phyloP scores from a whole-genome alignment of 2,329 filamentous ascomycete genomes.

The Graphiopsis chlorocephala region DNA sequence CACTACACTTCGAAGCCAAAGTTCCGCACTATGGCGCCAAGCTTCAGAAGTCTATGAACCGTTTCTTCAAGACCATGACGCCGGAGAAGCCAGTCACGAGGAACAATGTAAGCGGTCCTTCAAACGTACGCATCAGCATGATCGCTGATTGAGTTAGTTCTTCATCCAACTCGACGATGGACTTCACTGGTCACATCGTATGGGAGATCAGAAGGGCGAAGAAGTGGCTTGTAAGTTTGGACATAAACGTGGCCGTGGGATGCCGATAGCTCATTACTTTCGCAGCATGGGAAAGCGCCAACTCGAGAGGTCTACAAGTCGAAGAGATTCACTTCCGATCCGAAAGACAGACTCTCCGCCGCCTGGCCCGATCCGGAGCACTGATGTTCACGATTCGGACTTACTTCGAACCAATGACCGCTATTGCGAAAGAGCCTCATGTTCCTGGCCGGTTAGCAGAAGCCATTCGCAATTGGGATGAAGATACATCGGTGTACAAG shows the following conservation, averaged over 20 bases:
- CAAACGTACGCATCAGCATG: background rate
- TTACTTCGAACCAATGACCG: constrained; percentile 8
- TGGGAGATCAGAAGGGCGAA: constrained; percentile 9
- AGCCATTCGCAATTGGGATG: constrained; percentile 9
- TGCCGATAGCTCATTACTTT: background rate
- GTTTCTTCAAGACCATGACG: constrained; percentile 12
- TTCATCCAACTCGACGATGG: constrained; percentile 12
- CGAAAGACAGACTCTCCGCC: constrained; percentile 8
- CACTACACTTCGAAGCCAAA: constrained; percentile 11
- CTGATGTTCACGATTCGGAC: constrained; percentile 13
- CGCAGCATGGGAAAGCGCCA: constrained; percentile 6
- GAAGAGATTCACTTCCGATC: constrained; percentile 12
- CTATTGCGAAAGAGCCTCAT: constrained; percentile 6
- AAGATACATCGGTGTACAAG: constrained; percentile 4
- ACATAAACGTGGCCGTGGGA: background rate
- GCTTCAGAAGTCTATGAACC: constrained; percentile 14
- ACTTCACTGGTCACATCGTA: constrained; percentile 12
- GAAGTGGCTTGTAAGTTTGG: constrained; percentile 3
- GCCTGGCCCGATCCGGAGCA: constrained; percentile 2
- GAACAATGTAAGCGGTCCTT: background rate
- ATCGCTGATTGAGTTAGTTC: background rate
- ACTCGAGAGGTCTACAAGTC: constrained; percentile 3
- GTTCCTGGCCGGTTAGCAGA: constrained; percentile 8
- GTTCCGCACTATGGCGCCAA: constrained; percentile 11
- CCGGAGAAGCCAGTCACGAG: constrained; percentile 11